Base-by-base conservation (phyloP, 495 filamentous ascomycete genomes). In the Aspergillus haitiensis region DNA sequence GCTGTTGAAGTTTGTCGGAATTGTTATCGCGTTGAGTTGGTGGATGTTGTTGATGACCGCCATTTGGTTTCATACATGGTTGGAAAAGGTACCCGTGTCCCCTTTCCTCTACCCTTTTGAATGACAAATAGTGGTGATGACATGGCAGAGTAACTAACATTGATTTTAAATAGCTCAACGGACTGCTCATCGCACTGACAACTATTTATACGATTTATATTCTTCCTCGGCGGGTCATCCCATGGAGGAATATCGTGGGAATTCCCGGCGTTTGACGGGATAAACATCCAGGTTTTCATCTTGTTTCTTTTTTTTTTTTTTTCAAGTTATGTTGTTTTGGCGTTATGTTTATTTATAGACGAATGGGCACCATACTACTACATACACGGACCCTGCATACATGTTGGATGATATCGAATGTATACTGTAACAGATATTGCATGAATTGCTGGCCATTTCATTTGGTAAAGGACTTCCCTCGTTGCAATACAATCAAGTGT, bases 21-120 rank as follows among this genome's bases (percentile, higher is more conserved):
- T 59, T n/a, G 74, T 82, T 49, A 66, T 71, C 15, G 84, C 74
- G 6, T 64, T 97, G 67, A 87, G 85, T 59, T 87, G 84, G 82
- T 97, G 92, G 89, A 98, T 98, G 93, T 72, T 97, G 72, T 79
- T 97, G 50, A 98, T 98, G 94, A 98, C 94, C 44, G 91, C 93
- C 10, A 88, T 92, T 46, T 97, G 92, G 78, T 98, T 98, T 59
- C 94, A 98, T 71, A 97, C 94, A 5, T 97, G 93, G 94, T 86
- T 93, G 69, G 94, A 98, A 77, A 98, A 98, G 88, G 90, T 91
- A 68, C 60, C 81, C 21, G 21, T 27, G 3, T 27, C 21, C 21
- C 21, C 74, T 51, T 36, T 15, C 54, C 10, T 45, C 35, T 42
- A 55, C 55, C 44, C 53, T 15, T 18, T 51, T 52, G 36, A 44